Base-by-base conservation (phyloP, 441 rosid genomes). In the Arabidopsis hybrid region DNA sequence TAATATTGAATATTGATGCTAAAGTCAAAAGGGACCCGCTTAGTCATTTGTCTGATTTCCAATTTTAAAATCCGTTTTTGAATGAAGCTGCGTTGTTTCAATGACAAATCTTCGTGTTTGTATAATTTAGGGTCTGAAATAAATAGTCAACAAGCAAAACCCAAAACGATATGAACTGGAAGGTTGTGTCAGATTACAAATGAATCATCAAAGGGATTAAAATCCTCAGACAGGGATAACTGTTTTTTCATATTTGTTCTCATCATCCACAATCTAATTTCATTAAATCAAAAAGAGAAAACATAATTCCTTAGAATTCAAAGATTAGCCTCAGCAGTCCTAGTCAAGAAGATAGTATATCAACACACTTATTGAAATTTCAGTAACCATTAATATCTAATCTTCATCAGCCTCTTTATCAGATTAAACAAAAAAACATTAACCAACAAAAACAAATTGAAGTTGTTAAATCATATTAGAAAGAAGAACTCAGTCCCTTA, bases 401-500 rank as follows among this genome's bases (percentile, higher is more conserved):
- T 47, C 52, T 3, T 47, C 21, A 47, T 7, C 21, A 47, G 52
- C 21, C 21, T 47, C 52, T 21, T 46, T 6, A 7, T 47, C 26
- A 47, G 1, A 47, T 1, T 1, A 14, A 47, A 47, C 9, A 14
- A 47, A 46, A 46, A 2, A 21, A 21, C 26, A 7, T 42, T 7
- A 14, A 46, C 7, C 14, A 42, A 6, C 12, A 16, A 16, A 1
- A 13, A 8, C 26, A 21, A 21, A 21, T 21, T 21, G 26, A 21
- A 21, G 26, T 21, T 21, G 26, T 21, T 21, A 16, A 1, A 32
- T 7, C 11, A 38, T 36, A 55, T 21, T 21, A 5, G 60, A 13
- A 26, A 8, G 26, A 51, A 47, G 79, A 85, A 82, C 93, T 86
- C 96, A 87, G 96, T 86, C 91, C 96, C 96, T 92, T 92, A 88